Percentiles rank a stretch among this genome's conserved stretches.
Conservation (phyloP, 192 early-diverging fungal species). For the Pilobolus umbonatus region DNA sequence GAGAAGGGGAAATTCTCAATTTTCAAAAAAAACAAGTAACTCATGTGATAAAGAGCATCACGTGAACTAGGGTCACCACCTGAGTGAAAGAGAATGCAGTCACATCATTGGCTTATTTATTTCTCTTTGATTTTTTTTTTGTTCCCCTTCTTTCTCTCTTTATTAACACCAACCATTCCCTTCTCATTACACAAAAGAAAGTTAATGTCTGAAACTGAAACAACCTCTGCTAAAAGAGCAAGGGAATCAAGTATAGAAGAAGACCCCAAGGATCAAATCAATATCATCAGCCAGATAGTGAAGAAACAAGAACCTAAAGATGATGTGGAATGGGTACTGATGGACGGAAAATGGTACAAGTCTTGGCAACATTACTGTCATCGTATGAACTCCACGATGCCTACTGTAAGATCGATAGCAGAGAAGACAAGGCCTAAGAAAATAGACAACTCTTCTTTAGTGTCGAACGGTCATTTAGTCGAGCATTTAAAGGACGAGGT, state of each 20-base stretch:
- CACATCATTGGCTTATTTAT: background rate
- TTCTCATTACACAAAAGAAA: background rate
- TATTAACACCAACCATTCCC: background rate
- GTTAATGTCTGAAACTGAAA: conserved; percentile 34
- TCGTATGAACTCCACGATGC: conserved; percentile 18
- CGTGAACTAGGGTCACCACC: background rate
- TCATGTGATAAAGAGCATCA: background rate
- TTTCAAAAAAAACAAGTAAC: background rate
- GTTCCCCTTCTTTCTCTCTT: conserved; percentile 2
- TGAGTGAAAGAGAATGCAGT: background rate
- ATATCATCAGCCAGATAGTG: conserved; percentile 20
- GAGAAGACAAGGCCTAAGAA: conserved; percentile 31
- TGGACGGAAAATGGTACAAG: conserved; percentile 41
- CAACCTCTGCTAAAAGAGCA: conserved; percentile 5
- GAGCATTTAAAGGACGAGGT: conserved; percentile 29
- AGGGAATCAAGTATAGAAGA: conserved; percentile 8
- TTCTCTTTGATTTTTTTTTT: conserved; percentile 12
- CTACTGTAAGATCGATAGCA: background rate
- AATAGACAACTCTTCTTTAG: conserved; percentile 41
- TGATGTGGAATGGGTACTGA: conserved; percentile 45
- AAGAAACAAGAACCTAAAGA: conserved; percentile 17
- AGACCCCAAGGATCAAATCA: conserved; percentile 6
- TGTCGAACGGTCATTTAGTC: conserved; percentile 34
- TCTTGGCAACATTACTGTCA: conserved; percentile 44
- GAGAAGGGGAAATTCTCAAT: background rate